Evolutionary conservation across 2,329 filamentous ascomycete genomes (phyloP), one percentile per base, ranked within the genome.

Genomic region (Eutypa lata): DNA sequence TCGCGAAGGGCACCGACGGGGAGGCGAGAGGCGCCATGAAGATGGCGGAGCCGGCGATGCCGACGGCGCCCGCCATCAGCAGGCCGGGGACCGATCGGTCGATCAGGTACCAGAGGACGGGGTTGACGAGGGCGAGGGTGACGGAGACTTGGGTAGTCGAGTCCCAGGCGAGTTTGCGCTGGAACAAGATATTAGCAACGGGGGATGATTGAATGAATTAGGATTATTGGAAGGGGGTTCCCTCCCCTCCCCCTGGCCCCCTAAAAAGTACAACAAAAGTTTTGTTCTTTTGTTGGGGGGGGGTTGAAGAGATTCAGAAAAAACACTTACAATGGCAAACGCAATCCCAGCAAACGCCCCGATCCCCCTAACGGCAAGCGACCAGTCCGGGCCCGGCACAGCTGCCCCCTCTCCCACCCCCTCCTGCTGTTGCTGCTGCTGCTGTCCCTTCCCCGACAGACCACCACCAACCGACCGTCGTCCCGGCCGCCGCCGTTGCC

Each of bases 71-170:
- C 0, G 90, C 91, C 51, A 97, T 81, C 33, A 94, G 74, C 61
- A 97, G 88, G 4, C 94, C 94, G 0, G 91, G 82, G 60, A 85
- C 86, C 46, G 91, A 94, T 48, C 93, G 89, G 72, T 99, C 94
- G 65, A 99, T 89, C 22, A 97, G 79, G 72, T 96, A 99, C 94
- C 94, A 99, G 18, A 99, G 76, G 10, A 94, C 88, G 1, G 94
- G 93, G 68, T 97, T 97, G 19, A 89, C 90, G 54, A 97, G 83
- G 21, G 91, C 90, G 47, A 99, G 84, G 1, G 92, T 94, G 24
- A 95, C 72, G 1, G 92, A 95, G 19, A 95, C 86, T 71, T 99
- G 94, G n/a, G 96, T 83, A 1, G 91, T 94, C 8, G 92, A 97
- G 63, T 92, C 83, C 94, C 94, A 99, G 1, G 91, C 89, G 10